Base-by-base conservation (phyloP, 1,284 basidiomycete genomes). In the Papiliotrema nemorosa region DNA sequence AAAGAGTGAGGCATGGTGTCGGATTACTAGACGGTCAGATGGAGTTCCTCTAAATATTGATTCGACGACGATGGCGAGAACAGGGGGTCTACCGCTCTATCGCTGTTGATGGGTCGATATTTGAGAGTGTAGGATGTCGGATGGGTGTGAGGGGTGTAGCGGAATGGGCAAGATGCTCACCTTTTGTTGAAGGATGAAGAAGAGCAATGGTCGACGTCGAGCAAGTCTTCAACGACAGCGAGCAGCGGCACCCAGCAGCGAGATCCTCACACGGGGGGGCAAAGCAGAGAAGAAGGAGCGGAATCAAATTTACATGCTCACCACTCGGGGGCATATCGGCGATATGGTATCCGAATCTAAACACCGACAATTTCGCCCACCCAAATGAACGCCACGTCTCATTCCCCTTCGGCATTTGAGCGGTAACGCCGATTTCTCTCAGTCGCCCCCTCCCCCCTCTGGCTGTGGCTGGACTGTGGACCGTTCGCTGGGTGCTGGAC, bases 1-100 rank as follows among this genome's bases (percentile, higher is more conserved):
- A 87, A 97, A 57, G 93, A 97, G 90, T 97, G 90, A 82, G 94
- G 92, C 93, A 97, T 97, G 76, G 84, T 86, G 84, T 81, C 71
- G 78, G 58, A 39, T 79, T 84, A 68, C 47, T 51, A 16, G 48
- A 48, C 10, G 10, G 43, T 33, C 31, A 44, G 43, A 20, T 12
- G 10, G 18, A 37, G n/a, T 25, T 22, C 6, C 29, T 27, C 26
- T 42, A n/a, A 42, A 42, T 26, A 21, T 46, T n/a, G 5, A 21
- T 27, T 9, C 27, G 29, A 34, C 18, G 27, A 24, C 10, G 27
- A 43, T 5, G 53, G 29, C 44, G 49, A 29, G 36, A 60, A n/a
- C n/a, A n/a, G n/a, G n/a, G n/a, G n/a, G n/a, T n/a, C n/a, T n/a
- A n/a, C n/a, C n/a, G n/a, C n/a, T n/a, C n/a, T n/a, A n/a, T n/a